phyloP scores from a whole-genome alignment of 768 basidiomycete species.

The Amanita molliuscula region DNA sequence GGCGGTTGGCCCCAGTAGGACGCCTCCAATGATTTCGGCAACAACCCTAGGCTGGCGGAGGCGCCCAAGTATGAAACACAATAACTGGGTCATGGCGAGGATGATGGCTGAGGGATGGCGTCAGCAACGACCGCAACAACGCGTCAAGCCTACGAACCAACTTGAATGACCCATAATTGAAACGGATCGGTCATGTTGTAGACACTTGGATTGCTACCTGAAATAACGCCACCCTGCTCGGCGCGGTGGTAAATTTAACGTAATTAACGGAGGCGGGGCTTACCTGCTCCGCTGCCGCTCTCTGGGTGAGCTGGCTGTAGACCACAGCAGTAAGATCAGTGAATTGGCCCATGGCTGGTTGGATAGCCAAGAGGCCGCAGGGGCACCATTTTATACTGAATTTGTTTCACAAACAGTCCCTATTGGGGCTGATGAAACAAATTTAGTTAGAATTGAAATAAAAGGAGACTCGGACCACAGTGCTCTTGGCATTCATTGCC shows the following conservation, averaged over 20 bases:
- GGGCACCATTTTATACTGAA: not conserved
- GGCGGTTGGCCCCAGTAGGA: slow-evolving; percentile 70
- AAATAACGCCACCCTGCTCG: slow-evolving; percentile 62
- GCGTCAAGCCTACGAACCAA: slow-evolving; percentile 32
- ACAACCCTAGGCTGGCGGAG: slow-evolving; percentile 90
- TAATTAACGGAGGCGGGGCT: slow-evolving; percentile 7
- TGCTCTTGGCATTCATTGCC: too few relatives aligned
- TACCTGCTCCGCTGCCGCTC: slow-evolving; percentile 43
- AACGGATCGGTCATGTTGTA: slow-evolving; percentile 63
- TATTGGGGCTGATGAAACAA: not conserved
- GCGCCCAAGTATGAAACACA: slow-evolving; percentile 51
- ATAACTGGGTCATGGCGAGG: slow-evolving; percentile 65
- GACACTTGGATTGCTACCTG: slow-evolving; percentile 58
- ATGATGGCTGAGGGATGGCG: slow-evolving; percentile 51
- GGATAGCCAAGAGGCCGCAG: not conserved
- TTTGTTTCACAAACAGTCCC: not conserved
- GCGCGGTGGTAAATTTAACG: not conserved
- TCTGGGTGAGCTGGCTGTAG: slow-evolving; percentile 20
- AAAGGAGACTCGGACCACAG: not conserved
- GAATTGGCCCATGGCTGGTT: slow-evolving; percentile 36
- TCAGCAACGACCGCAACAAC: not conserved
- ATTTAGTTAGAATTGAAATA: not conserved
- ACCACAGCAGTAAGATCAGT: slow-evolving; percentile 24
- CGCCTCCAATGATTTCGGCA: slow-evolving; percentile 85
- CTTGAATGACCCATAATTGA: slow-evolving; percentile 67